Evolutionary conservation across 352 stramenopile genomes (phyloP).

Genomic region (Globisporangium orthogonon): DNA sequence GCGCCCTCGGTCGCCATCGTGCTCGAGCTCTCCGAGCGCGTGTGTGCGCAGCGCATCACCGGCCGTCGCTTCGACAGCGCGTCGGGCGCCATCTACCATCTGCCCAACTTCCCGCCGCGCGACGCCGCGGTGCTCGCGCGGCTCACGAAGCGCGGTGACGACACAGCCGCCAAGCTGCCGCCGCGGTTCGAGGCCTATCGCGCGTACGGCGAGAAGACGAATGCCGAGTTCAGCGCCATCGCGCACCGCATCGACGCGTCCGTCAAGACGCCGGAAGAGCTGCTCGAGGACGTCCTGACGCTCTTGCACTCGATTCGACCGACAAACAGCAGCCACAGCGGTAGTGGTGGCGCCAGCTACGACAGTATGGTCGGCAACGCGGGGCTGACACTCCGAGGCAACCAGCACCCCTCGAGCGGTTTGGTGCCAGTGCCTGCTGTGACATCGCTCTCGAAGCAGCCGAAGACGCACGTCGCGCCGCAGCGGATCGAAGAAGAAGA

Average conservation of each 20-base stretch:
- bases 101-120: conserved; percentile 26
- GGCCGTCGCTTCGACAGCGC: conserved; percentile 54
- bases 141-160: conserved; percentile 53
- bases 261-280: conserved; percentile 14
- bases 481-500: conserved; percentile 48
- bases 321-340: conserved; percentile 1
- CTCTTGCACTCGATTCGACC: conserved; percentile 28
- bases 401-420: not conserved
- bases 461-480: conserved; percentile 11
- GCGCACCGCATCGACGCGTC: conserved; percentile 40
- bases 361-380: not conserved
- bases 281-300: conserved; percentile 36
- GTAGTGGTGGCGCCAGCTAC: conserved; percentile 6
- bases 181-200: conserved; percentile 64
- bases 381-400: conserved; percentile 2
- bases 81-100: conserved; percentile 61
- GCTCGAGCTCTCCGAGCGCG: conserved; percentile 39
- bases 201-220: conserved; percentile 49
- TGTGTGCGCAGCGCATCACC: conserved; percentile 42
- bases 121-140: conserved; percentile 37
- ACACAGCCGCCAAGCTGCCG: conserved; percentile 42
- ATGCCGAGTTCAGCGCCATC: conserved; percentile 32
- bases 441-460: not conserved
- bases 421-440: too few relatives aligned
- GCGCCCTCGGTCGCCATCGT: conserved; percentile 46